phyloP scores from a whole-genome alignment of 2,329 filamentous ascomycete genomes.

The Trichoderma semiorbis region DNA sequence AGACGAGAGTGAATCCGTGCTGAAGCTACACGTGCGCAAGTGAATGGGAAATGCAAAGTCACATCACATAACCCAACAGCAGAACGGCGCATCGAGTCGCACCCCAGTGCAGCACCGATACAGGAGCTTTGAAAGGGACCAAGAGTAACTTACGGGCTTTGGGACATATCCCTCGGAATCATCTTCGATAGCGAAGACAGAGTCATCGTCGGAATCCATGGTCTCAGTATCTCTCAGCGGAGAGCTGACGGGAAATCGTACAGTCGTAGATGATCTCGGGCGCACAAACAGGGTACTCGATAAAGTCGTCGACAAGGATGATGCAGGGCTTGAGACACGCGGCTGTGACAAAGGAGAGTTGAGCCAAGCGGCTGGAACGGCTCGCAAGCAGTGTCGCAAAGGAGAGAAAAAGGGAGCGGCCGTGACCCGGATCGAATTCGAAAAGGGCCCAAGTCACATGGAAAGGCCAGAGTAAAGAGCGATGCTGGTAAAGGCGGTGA shows the following conservation, averaged over 20 bases:
- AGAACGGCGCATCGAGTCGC: not conserved
- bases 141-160: constrained; percentile 33
- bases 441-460: not conserved
- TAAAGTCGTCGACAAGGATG: constrained; percentile 19
- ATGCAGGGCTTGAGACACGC: constrained; percentile 23
- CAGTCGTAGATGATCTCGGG: not conserved
- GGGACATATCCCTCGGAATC: constrained; percentile 42
- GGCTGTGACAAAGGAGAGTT: constrained; percentile 20
- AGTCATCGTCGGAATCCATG: constrained; percentile 60
- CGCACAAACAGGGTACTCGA: constrained; percentile 21
- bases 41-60: not conserved
- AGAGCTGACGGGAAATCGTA: not conserved
- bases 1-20: not conserved
- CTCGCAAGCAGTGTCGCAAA: constrained; percentile 27
- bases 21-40: not conserved
- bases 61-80: not conserved
- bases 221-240: constrained; percentile 24
- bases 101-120: not conserved
- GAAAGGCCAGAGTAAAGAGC: not conserved
- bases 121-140: not conserved
- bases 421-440: constrained; percentile 26
- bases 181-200: constrained; percentile 37
- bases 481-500: not conserved
- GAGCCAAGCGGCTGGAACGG: constrained; percentile 22
- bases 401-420: constrained; percentile 22